Percentiles rank a stretch among this genome's conserved stretches.
phyloP scores from a whole-genome alignment of 768 basidiomycete genomes.

The Lepiota venenata region DNA sequence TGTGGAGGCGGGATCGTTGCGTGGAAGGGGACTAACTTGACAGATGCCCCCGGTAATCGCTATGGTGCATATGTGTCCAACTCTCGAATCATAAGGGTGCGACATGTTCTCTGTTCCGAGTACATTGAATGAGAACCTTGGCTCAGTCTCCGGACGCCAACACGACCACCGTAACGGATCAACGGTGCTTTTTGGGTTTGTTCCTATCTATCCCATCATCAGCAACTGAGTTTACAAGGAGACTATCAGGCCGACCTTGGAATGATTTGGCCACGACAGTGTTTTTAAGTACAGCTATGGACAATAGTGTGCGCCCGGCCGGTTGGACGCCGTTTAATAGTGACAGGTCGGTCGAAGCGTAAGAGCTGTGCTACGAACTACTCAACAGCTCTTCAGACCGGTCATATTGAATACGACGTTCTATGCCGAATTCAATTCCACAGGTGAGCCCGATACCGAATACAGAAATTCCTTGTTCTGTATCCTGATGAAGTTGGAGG shows the following conservation, averaged over 20 bases:
- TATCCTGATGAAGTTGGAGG: slow-evolving; percentile 28
- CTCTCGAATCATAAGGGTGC: slow-evolving; percentile 52
- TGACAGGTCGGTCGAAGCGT: slow-evolving; percentile 27
- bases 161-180: slow-evolving; percentile 38
- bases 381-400: slow-evolving; percentile 25
- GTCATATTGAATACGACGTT: slow-evolving; percentile 50
- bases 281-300: slow-evolving; percentile 55
- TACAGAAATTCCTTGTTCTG: too few relatives aligned
- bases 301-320: slow-evolving; percentile 45
- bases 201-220: too few relatives aligned
- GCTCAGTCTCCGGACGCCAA: slow-evolving; percentile 58
- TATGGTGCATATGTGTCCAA: slow-evolving; percentile 57
- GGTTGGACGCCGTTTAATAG: slow-evolving; percentile 50
- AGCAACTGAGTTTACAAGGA: background rate
- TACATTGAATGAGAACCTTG: background rate
- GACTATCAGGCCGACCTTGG: slow-evolving; percentile 49
- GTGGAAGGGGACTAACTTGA: slow-evolving; percentile 58
- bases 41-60: slow-evolving; percentile 44
- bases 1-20: slow-evolving; percentile 66
- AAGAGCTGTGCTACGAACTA: background rate
- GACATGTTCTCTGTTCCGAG: slow-evolving; percentile 13
- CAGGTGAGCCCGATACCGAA: slow-evolving; percentile 29
- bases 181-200: slow-evolving; percentile 49
- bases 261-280: slow-evolving; percentile 55
- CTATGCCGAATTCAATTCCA: slow-evolving; percentile 56